Evolutionary conservation across 768 basidiomycete species (phyloP), one percentile per base, ranked within the genome.

Genomic region (Calocybe indica): DNA sequence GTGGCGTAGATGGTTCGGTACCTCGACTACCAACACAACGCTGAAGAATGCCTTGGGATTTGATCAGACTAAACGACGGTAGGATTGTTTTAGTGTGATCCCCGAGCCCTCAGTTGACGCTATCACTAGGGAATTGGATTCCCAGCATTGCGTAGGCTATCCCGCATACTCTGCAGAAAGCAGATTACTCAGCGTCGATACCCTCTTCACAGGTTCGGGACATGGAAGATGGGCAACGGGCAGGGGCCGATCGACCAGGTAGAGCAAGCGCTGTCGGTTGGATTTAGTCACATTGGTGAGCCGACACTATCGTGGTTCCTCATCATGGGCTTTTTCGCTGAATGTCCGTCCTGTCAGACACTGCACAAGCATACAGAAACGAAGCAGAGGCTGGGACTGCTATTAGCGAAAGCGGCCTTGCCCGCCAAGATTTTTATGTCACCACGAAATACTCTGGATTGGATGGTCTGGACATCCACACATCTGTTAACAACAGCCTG

Each of bases 401-500:
- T 6, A 71, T 78, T 49, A 69, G 66, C 13, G 75, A 83, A 52
- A 82, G 76, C 50, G 80, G 82, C 1, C 68, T 82, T 5, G 56
- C 69, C 34, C 73, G 83, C n/a, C 48, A 67, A 10, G 78, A 83
- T 1, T 53, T 85, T 22, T 85, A 71, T 61, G 73, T 88, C 52
- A 85, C 82, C 3, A 85, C 83, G 30, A 84, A 85, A 55, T 83
- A 74, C 55, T 79, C 80, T 10, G 79, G 78, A 1, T 43, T 62
- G 44, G 58, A 73, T 44, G 76, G 73, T 2, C 61, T 79, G 45
- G 75, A 76, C 50, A 76, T 82, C 31, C 68, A 69, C 48, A 76
- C 73, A 1, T 80, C 79, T 9, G 78, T 83, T 38, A 58, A 70
- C 29, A 72, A 80, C 53, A 82, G 80, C 46, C 54, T 85, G 48